Base-by-base conservation (phyloP, 2,329 filamentous ascomycete genomes). In the Apiospora phragmitis region DNA sequence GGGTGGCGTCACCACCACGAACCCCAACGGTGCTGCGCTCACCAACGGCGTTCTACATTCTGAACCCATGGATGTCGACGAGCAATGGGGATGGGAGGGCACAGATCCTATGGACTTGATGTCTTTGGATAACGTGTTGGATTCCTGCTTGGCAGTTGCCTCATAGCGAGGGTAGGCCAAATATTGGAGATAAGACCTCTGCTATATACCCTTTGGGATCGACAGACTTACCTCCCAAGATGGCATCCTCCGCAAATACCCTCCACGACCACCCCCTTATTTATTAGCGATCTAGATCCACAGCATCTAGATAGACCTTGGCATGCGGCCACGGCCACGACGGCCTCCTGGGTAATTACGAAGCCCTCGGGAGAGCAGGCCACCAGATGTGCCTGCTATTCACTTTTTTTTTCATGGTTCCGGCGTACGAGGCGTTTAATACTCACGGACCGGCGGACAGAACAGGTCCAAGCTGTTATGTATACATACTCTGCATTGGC, bases 41-140 rank as follows among this genome's bases (percentile, higher is more conserved):
- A 90, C 89, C 71, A 87, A 87, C 2, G 73, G 80, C n/a, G 76
- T 79, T 14, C 6, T 42, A 9, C 80, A 86, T 69, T 76, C 81
- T 1, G 87, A 90, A 69, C 79, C 83, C n/a, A 91, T 90, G 88
- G 89, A 91, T 11, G 80, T 89, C 62, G 89, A 91, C 76, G 77
- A 79, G 12, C 72, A 73, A 67, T 69, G 69, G n/a, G 84, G 84
- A 74, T 93, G 91, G 91, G 89, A 91, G 66, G 91, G 90, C 3
- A 86, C 86, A 49, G 86, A 87, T 66, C 73, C 75, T 3, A 79
- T 83, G 41, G 89, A 91, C 73, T 83, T 84, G 75, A 81, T 85
- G 66, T 80, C 84, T 69, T 82, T 92, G 35, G 86, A 91, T 74
- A 81, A 79, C 51, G 83, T 91, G 21, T 81, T 92, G 68, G 88